phyloP scores from a whole-genome alignment of 176 grass and related monocot genomes.

The Poa annua region DNA sequence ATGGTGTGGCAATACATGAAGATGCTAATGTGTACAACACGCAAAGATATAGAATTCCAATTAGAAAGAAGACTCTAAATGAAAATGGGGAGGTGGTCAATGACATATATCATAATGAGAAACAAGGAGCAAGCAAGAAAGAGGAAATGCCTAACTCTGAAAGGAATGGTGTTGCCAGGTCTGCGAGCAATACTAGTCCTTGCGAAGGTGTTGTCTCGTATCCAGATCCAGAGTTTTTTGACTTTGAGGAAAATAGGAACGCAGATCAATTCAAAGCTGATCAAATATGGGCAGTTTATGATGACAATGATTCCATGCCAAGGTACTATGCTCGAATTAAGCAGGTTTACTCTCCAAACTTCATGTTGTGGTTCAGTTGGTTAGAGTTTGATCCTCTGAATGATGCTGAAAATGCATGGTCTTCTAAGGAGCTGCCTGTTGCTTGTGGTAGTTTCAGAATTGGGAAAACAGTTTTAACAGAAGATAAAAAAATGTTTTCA shows the following conservation, averaged over 20 bases:
- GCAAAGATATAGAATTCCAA: slow-evolving; percentile 31
- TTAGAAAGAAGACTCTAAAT: slow-evolving; percentile 38
- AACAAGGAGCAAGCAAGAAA: slow-evolving; percentile 20
- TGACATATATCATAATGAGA: slow-evolving; percentile 23
- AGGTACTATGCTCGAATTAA: slow-evolving; percentile 71
- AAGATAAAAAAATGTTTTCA: slow-evolving; percentile 66
- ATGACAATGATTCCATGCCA: slow-evolving; percentile 66
- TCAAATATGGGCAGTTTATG: slow-evolving; percentile 73
- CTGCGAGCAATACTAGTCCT: slow-evolving; percentile 30
- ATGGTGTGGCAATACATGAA: slow-evolving; percentile 3
- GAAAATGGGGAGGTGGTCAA: slow-evolving; percentile 42
- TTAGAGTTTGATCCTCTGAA: slow-evolving; percentile 56
- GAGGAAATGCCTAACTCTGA: slow-evolving; percentile 13
- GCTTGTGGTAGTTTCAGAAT: slow-evolving; percentile 67
- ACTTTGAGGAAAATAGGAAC: slow-evolving; percentile 52
- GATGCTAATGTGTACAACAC: slow-evolving; percentile 11
- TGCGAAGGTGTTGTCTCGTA: slow-evolving; percentile 31
- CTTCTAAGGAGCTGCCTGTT: slow-evolving; percentile 61
- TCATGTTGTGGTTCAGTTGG: slow-evolving; percentile 61
- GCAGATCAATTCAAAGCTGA: slow-evolving; percentile 42
- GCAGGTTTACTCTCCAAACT: slow-evolving; percentile 48
- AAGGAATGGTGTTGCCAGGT: slow-evolving; percentile 23
- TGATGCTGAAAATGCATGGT: slow-evolving; percentile 56
- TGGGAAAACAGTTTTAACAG: slow-evolving; percentile 44
- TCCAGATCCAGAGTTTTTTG: slow-evolving; percentile 60